Base-by-base conservation (phyloP, 2,329 filamentous ascomycete species). In the Colletotrichum phormii region DNA sequence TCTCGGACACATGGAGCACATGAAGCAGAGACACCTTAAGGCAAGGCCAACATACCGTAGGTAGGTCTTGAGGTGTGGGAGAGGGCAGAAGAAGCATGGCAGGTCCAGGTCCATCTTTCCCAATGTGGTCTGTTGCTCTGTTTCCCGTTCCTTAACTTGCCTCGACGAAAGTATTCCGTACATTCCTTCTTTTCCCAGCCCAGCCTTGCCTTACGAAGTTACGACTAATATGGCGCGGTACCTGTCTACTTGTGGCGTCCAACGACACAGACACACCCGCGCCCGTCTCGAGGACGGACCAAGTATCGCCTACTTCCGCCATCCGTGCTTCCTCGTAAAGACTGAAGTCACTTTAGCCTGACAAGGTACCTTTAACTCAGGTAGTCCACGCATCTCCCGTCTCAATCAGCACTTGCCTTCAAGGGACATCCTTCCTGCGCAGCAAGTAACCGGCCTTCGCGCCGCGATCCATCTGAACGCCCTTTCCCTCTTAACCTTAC, bases 391-490 rank as follows among this genome's bases (percentile, higher is more conserved):
- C 49, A 68, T 37, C 37, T 58, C 22, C 55, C 49, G 54, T 42
- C 64, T 67, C 51, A 35, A 57, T 66, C 65, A 37, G 51, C 35
- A 58, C 64, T 31, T 67, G 4, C 37, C 37, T 58, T 24, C 35
- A 12, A 51, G 26, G 37, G 58, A 64, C 7, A 55, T 61, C 11
- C 26, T 51, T 54, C 31, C 42, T 49, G 11, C 42, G 31, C 57
- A 55, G 58, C 26, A 62, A 62, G n/a, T 13, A 53, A 31, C 64
- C 64, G 57, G 49, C 61, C 67, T 66, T 70, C 42, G 64, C 67
- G 67, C 62, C 64, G 58, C 67, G 69, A 63, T 68, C 64, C 58
- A 68, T 68, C 69, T 42, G 58, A 71, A 71, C 64, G 53, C 57
- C 49, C 64, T 42, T 72, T 59, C 64, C 64, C 29, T 24, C 24